Base-by-base conservation (phyloP, 2,329 filamentous ascomycete species). In the Aspergillus hortae region DNA sequence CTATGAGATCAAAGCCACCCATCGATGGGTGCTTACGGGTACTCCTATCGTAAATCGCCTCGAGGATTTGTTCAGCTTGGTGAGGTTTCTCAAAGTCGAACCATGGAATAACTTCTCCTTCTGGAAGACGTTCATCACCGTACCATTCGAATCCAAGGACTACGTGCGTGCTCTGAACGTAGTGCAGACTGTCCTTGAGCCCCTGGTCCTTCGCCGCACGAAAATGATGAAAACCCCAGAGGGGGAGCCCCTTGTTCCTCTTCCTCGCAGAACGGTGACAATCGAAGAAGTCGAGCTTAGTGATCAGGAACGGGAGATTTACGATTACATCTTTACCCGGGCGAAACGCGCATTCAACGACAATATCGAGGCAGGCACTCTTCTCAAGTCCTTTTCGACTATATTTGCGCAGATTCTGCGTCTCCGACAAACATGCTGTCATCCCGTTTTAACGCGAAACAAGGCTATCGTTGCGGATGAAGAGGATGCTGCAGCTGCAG, bases 91-190 rank as follows among this genome's bases (percentile, higher is more conserved):
- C 10, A 86, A 90, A 51, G 94, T 99, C 4, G 92, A 97, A 67
- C 94, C 94, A 0, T 99, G 94, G 94, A 94, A 88, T 64, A 97
- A 97, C 69, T 99, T 99, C 70, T 96, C 92, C 0, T 99, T 96
- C 74, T 99, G 94, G 94, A 92, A 92, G 67, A 97, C 94, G 0
- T 99, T 99, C 68, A 97, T 99, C 65, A 99, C 94, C 0, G 87
- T 95, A 1, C 94, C 94, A 0, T 99, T 99, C 58, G 94, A 99
- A 69, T 92, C 90, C 0, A 94, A 94, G 60, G 89, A 99, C 57
- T 96, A 95, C 66, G 84, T 96, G 60, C 86, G 92, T 4, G 94
- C 94, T 0, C 78, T 99, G 6, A 94, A 97, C 66, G 94, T 99
- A 2, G 94, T 99, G 1, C 94, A 99, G 68, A 99, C 92, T 0